Evolutionary conservation across 2,329 filamentous ascomycete genomes (phyloP), one percentile per base, ranked within the genome.

Genomic region (Annulohypoxylon truncatum): DNA sequence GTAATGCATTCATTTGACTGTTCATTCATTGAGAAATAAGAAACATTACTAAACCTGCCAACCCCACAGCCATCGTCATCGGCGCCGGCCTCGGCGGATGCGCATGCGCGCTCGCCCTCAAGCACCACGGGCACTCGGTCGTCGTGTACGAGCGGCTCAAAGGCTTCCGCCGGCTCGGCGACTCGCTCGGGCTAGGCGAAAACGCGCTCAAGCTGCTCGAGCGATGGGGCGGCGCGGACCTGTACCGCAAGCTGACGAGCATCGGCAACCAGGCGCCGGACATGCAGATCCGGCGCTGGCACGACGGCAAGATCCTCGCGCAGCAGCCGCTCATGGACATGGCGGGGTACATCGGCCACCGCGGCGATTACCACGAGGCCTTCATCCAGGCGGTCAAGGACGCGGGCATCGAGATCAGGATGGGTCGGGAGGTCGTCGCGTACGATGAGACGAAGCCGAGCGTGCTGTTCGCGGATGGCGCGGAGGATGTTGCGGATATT

Each of bases 301-400:
- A 78, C 28, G 81, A 83, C 69, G 82, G 82, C 6, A 82, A 82
- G 71, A 77, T 82, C 24, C 73, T 84, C 2, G 82, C 81, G 0
- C 77, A 79, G 57, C 82, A 84, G 71, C 81, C 81, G 8, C 72
- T 84, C 33, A 84, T 83, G 81, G 82, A 84, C 72, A 84, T 83
- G 82, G 82, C 82, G 2, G 81, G 80, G 4, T 81, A 82, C 62
- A 82, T 82, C 56, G 81, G 80, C 2, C 80, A 82, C 67, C 74
- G 80, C 5, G 80, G 81, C 3, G 80, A 82, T 69, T 82, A 82
- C 66, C 80, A 82, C 69, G 77, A 79, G 47, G 79, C 76, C 0
- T 81, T 82, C 56, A 73, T 82, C 59, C 74, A 75, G 31, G 77
- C 76, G 4, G 80, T 82, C 13, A 71, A 73, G 4, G 77, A 80